Base-by-base conservation (phyloP, 2,329 filamentous ascomycete species). In the Colletotrichum brevisporum region DNA sequence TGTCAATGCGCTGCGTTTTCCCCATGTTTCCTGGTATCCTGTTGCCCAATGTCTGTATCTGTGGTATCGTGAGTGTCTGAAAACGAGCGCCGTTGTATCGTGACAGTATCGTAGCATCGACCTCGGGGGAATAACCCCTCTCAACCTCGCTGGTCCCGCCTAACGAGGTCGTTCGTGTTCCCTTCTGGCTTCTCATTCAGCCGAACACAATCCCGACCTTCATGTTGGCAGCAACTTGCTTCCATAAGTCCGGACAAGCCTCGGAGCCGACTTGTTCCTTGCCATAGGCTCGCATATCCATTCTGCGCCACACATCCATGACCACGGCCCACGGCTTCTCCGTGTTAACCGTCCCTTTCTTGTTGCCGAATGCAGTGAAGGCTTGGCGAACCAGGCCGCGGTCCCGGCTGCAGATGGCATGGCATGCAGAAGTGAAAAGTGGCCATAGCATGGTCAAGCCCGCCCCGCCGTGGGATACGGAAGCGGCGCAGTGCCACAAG, bases 351-450 rank as follows among this genome's bases (percentile, higher is more conserved):
- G 51, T 63, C 3, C 67, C 70, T n/a, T 60, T 71, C 15, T 60
- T 59, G 39, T 39, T 39, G 24, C 68, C 67, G 5, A 71, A 58
- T 3, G 70, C 67, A 12, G 70, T 67, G 16, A 71, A 71, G 8
- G 70, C 70, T 43, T 71, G 70, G 26, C 70, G 59, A n/a, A 70
- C 70, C 31, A 71, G 31, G 41, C 70, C 70, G 43, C 70, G 58
- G 41, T 71, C 70, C 15, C 70, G 63, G 16, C 67, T 70, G 54
- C 68, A 69, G 21, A 69, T 45, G 15, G 70, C 70, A 52, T 71
- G 67, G 41, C 67, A 63, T n/a, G 70, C 67, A 9, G 70, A 59
- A 27, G 63, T 63, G 50, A 71, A 71, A 9, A 71, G 54, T 15
- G 70, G 62, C 70, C 70, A 71, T 21, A 71, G 41, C 54, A 71